A percentile compares a stretch with the other conserved stretches of the same genome.
Conservation (phyloP, 1,284 basidiomycete genomes). For the Ceratobasidium sp. region DNA sequence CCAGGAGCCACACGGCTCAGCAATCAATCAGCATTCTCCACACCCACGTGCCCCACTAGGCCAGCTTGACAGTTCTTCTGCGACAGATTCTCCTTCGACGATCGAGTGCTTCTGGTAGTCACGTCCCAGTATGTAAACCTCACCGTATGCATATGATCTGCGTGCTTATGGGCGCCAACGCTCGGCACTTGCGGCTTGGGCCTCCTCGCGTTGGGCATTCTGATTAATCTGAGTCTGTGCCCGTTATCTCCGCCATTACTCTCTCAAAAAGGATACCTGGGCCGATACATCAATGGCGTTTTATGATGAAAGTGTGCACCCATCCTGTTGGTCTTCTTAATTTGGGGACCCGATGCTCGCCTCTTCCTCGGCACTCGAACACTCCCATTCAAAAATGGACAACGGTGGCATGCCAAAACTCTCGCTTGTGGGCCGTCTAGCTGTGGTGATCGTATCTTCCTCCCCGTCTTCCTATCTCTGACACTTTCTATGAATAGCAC, state of each 20-base stretch:
- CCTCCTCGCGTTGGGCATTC: too few species aligned
- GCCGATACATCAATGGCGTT: too few species aligned
- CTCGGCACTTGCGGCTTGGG: too few species aligned
- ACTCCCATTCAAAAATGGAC: not conserved
- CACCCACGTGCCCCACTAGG: conserved; percentile 38
- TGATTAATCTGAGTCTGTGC: too few species aligned
- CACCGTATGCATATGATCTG: too few species aligned
- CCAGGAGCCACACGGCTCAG: conserved; percentile 34
- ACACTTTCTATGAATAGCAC: conserved; percentile 5
- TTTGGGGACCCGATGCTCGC: not conserved
- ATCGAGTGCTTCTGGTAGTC: not conserved
- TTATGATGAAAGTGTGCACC: too few species aligned
- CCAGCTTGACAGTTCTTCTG: conserved; percentile 4
- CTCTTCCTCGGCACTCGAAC: conserved; percentile 3
- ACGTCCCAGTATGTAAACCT: too few species aligned
- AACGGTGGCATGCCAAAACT: not conserved
- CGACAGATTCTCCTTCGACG: conserved; percentile 1
- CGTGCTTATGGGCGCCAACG: too few species aligned
- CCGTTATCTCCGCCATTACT: conserved; percentile 14
- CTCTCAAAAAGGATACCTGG: not conserved
- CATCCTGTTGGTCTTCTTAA: too few species aligned
- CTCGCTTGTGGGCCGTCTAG: not conserved
- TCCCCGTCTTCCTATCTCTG: not conserved
- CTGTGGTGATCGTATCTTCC: conserved; percentile 1
- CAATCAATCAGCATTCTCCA: conserved; percentile 40